phyloP scores from a whole-genome alignment of 345 rosid species.

The Citrus glauca region DNA sequence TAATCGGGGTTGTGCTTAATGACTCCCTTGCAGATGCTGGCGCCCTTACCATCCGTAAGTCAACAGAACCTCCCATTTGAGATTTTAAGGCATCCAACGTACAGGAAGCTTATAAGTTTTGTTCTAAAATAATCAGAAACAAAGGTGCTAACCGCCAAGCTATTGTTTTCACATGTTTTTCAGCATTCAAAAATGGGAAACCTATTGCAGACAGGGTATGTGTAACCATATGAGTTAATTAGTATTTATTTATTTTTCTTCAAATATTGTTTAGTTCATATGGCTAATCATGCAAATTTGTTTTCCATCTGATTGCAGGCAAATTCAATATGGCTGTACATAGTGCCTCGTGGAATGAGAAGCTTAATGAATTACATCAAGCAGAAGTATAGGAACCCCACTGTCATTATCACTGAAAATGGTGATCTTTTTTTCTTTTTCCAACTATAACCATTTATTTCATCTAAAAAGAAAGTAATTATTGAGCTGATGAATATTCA shows the following conservation, averaged over 20 bases:
- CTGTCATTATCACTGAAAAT: conserved; percentile 61
- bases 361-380: conserved; percentile 67
- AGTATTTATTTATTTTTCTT: not conserved
- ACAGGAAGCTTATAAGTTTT: not conserved
- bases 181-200: conserved; percentile 56
- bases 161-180: conserved; percentile 16
- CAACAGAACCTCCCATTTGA: not conserved
- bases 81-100: not conserved
- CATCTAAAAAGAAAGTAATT: not conserved
- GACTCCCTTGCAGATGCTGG: conserved; percentile 85
- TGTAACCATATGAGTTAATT: not conserved
- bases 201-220: conserved; percentile 76
- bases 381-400: conserved; percentile 55
- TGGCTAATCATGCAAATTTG: not conserved
- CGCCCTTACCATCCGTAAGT: conserved; percentile 72
- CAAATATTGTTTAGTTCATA: not conserved
- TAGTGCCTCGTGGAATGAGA: conserved; percentile 65
- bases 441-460: not conserved
- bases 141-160: not conserved
- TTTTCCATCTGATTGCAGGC: conserved; percentile 38
- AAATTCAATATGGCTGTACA: conserved; percentile 65
- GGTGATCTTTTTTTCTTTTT: conserved; percentile 27
- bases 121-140: conserved; percentile 1
- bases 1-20: conserved; percentile 41
- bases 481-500: not conserved